Evolutionary conservation across 2,329 filamentous ascomycete species (phyloP).

Genomic region (Arthroderma sp.): DNA sequence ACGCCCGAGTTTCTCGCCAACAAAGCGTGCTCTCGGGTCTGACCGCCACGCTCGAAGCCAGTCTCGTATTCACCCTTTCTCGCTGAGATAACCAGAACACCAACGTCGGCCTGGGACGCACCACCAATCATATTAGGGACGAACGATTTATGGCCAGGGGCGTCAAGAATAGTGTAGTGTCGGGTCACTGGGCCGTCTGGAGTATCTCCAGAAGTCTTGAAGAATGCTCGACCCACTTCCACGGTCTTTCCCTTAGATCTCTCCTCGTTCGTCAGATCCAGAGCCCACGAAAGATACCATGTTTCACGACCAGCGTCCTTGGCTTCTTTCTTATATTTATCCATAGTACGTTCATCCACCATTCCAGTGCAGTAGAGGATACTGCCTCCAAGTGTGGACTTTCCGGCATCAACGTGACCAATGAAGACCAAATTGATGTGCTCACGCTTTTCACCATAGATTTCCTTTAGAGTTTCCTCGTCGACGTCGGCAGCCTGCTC

Average conservation of each 20-base stretch:
- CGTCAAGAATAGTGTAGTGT: constrained; percentile 90
- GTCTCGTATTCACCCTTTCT: constrained; percentile 98
- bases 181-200: constrained; percentile 55
- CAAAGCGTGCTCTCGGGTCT: constrained; percentile 95
- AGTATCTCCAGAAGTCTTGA: constrained; percentile 53
- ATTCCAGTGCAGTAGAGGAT: constrained; percentile 91
- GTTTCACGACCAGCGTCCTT: constrained; percentile 94
- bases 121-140: constrained; percentile 98
- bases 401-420: constrained; percentile 95
- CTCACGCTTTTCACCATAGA: constrained; percentile 69
- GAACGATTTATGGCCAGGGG: constrained; percentile 94
- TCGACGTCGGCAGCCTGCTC: constrained; percentile 71
- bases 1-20: constrained; percentile 97
- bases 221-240: constrained; percentile 88
- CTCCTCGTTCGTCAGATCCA: constrained; percentile 95
- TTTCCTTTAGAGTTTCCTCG: constrained; percentile 76
- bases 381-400: constrained; percentile 87
- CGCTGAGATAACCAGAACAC: constrained; percentile 88
- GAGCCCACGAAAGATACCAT: constrained; percentile 97
- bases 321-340: constrained; percentile 94
- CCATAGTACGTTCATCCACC: constrained; percentile 98
- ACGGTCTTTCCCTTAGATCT: constrained; percentile 94
- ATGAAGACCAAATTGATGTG: constrained; percentile 94
- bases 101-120: constrained; percentile 83
- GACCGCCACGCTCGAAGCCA: constrained; percentile 90